phyloP scores from a whole-genome alignment of 495 filamentous ascomycete species.

The Tuber umbilicatum region DNA sequence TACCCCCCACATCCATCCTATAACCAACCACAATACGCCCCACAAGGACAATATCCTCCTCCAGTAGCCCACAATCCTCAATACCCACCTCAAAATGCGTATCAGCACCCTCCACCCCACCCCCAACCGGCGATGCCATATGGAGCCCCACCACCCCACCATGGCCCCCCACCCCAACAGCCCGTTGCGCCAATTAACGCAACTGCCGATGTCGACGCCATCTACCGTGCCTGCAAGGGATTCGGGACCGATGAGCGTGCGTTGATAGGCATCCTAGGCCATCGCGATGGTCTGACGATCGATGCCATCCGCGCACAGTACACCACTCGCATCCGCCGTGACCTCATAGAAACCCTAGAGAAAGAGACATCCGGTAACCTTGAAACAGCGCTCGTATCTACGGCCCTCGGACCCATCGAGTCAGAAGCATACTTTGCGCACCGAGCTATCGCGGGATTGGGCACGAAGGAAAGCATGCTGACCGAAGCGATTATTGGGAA shows the following conservation, averaged over 20 bases:
- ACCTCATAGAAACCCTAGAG: constrained; percentile 66
- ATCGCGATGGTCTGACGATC: constrained; percentile 66
- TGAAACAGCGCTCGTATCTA: constrained; percentile 58
- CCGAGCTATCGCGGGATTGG: constrained; percentile 65
- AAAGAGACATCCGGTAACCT: constrained; percentile 70
- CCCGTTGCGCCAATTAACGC: constrained; percentile 46
- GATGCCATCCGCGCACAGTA: constrained; percentile 62
- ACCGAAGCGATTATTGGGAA: constrained; percentile 79
- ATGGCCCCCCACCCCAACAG: constrained; percentile 40
- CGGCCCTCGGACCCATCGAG: constrained; percentile 68
- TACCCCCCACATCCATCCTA: constrained; percentile 31
- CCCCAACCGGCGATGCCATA: constrained; percentile 35
- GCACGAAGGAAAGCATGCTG: constrained; percentile 77
- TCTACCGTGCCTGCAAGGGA: constrained; percentile 82
- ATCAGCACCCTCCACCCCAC: constrained; percentile 40
- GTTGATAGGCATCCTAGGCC: constrained; percentile 60
- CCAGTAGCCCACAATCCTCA: constrained; percentile 12
- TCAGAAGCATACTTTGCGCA: constrained; percentile 61
- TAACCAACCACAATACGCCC: constrained; percentile 20
- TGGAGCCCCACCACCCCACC: constrained; percentile 41
- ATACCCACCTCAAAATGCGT: constrained; percentile 29
- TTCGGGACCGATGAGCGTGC: constrained; percentile 78
- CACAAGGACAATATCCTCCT: constrained; percentile 22
- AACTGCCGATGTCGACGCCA: constrained; percentile 56
- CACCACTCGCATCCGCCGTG: constrained; percentile 53